Percentiles rank a stretch among this genome's conserved stretches.
These are phyloP conservation scores for Suillus occidentalis DNA, from an alignment of 768 basidiomycete genomes.

Conservation along the genomic window DNA sequence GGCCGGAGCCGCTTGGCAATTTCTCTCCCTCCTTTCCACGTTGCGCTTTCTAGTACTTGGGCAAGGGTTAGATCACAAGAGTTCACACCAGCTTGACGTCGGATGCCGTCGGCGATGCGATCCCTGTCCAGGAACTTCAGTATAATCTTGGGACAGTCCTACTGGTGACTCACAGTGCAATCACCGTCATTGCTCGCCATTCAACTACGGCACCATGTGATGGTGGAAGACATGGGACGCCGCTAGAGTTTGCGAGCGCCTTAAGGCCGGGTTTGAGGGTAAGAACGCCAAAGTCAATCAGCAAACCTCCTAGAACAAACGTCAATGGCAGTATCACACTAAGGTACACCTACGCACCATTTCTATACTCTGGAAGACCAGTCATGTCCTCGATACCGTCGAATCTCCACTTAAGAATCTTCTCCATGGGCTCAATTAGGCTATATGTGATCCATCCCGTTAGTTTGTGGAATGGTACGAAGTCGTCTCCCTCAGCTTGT, in stretches of 20 bases:
- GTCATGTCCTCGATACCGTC: conserved; percentile 84
- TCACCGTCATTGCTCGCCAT: conserved; percentile 95
- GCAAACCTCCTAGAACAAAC: conserved; percentile 66
- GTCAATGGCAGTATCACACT: neutral
- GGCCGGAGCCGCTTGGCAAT: conserved; percentile 81
- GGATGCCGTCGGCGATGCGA: conserved; percentile 71
- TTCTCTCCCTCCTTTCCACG: conserved; percentile 96
- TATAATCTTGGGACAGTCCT: conserved; percentile 7
- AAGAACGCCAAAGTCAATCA: conserved; percentile 83
- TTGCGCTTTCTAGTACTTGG: conserved; percentile 91
- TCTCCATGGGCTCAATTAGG: conserved; percentile 81
- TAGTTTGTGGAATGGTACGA: conserved; percentile 96
- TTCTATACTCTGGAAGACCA: conserved; percentile 93
- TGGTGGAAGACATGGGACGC: conserved; percentile 64
- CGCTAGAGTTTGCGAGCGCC: conserved; percentile 34
- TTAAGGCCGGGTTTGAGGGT: conserved; percentile 60
- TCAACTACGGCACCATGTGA: conserved; percentile 92
- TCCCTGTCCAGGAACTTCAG: conserved; percentile 52
- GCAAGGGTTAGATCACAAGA: conserved; percentile 65
- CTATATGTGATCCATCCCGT: conserved; percentile 94
- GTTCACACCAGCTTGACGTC: conserved; percentile 52
- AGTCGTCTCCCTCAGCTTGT: conserved; percentile 55
- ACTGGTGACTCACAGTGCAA: conserved; percentile 66
- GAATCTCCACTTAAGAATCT: conserved; percentile 76
- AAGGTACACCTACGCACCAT: conserved; percentile 50